Evolutionary conservation across 495 filamentous ascomycete genomes (phyloP), one percentile per base, ranked within the genome.

Genomic region (Trypethelium eluteriae): DNA sequence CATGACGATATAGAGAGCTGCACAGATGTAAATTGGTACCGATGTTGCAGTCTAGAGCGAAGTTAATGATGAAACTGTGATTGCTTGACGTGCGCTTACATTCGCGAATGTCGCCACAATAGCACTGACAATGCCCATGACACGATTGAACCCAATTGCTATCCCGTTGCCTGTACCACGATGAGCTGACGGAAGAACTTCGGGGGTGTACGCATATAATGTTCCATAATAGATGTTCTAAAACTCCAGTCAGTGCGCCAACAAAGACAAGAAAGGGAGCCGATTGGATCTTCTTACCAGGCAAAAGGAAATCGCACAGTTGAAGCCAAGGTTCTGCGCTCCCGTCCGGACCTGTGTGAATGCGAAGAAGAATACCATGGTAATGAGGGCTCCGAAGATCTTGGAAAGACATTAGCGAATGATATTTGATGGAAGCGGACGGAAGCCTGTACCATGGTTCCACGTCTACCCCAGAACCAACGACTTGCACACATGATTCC

Each of bases 111-210:
- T 81, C 0, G 81, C 87, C 32, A 91, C 82, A 38, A 91, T 77
- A 2, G 88, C 87, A 32, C 82, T 84, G 63, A 91, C 63, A 64
- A 90, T 90, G 12, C 88, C 88, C 86, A 89, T 89, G 68, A 90
- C 74, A 16, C 88, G 81, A 72, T 90, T 90, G 38, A 83, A 81
- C 0, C 81, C 86, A 34, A 90, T 87, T 4, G 85, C 82, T 62
- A 91, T 80, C 11, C 88, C 88, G 69, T 89, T 88, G 32, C 88
- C 87, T 2, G 88, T 89, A 2, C 85, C 86, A 16, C 87, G 79
- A 73, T 90, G 87, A 2, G 86, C 87, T 47, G 84, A 86, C 2
- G 87, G 87, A 2, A 90, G 74, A 4, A 87, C 84, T 70, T 84
- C 81, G 2, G 80, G 81, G 4, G 81, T 83, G 66, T 83, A 82